Evolutionary conservation across 2,329 filamentous ascomycete genomes (phyloP).

Genomic region (Fusarium foetens): DNA sequence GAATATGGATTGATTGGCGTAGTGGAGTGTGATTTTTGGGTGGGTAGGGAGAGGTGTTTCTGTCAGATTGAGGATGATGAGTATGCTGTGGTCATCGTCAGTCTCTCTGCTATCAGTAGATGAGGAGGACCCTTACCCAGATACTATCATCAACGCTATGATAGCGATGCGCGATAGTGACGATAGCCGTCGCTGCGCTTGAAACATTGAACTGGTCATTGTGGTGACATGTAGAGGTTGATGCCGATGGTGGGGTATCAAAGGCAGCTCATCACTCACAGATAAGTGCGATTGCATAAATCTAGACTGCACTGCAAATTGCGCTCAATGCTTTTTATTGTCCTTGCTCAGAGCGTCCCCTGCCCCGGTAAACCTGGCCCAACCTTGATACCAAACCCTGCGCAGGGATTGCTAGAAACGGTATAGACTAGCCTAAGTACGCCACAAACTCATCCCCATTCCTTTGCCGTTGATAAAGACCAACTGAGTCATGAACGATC

Average conservation of each 20-base stretch:
- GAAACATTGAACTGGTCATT: not conserved
- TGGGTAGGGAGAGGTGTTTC: accelerated
- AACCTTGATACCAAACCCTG: not conserved
- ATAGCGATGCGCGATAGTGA: not conserved
- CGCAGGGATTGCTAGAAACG: not conserved
- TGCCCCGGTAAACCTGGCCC: not conserved
- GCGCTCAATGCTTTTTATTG: not conserved
- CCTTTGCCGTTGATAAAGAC: too few species aligned
- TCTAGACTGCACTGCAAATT: accelerated
- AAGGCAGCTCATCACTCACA: not conserved
- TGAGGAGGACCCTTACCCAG: accelerated
- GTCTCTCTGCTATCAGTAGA: accelerated
- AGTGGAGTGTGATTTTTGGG: not conserved
- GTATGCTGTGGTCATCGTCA: accelerated
- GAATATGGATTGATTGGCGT: not conserved
- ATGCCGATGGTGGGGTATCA: too few species aligned
- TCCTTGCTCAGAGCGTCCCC: accelerated
- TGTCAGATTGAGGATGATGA: not conserved
- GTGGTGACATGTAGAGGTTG: not conserved
- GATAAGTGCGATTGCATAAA: not conserved
- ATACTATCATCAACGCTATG: accelerated
- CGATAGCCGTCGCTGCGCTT: not conserved
- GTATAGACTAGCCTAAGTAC: accelerated
- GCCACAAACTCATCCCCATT: not conserved
- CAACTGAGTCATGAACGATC: accelerated